Base-by-base conservation (phyloP, 345 rosid species). In the Microthlaspi erraticum region DNA sequence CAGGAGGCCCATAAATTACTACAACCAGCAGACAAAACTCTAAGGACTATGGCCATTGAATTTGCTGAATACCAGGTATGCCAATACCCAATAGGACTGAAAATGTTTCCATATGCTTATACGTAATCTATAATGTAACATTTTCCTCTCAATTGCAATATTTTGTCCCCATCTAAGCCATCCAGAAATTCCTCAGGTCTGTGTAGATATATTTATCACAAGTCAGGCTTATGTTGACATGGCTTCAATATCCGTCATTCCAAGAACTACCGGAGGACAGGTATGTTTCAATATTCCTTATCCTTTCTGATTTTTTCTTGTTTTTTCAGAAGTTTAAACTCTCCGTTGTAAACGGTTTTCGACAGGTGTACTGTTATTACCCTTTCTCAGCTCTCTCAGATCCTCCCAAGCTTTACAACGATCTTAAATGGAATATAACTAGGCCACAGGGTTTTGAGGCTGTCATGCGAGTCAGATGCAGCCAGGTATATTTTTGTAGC, bases 391-490 rank as follows among this genome's bases (percentile, higher is more conserved):
- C 91, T 41, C 69, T 94, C 53, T 82, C 92, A 67, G 99, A 91
- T 84, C 84, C 92, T 42, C 89, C 93, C 59, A 94, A 94, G 90
- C 91, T 94, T 52, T 94, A 85, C 82, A 94, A 89, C 72, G 99
- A 94, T 83, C 94, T 89, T 56, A 89, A 92, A 77, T 93, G 98
- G 98, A 93, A 93, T 81, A 78, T 94, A 69, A 86, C 92, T 36
- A 86, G 97, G 85, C 97, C 99, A 43, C 99, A 94, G 78, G 96
- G 99, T 55, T 91, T 84, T 83, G 99, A 94, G 85, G 93, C 97
- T 45, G 97, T 94, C 64, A 91, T 94, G 97, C 88, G 97, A 63
- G 97, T 91, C 76, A 78, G 96, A 81, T 94, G 91, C 83, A 89
- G 96, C 77, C 93, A 89, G 93, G 96, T 94, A 83, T 54, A 29